Evolutionary conservation across 495 filamentous ascomycete species (phyloP).

Genomic region (Penicillium odoratum): DNA sequence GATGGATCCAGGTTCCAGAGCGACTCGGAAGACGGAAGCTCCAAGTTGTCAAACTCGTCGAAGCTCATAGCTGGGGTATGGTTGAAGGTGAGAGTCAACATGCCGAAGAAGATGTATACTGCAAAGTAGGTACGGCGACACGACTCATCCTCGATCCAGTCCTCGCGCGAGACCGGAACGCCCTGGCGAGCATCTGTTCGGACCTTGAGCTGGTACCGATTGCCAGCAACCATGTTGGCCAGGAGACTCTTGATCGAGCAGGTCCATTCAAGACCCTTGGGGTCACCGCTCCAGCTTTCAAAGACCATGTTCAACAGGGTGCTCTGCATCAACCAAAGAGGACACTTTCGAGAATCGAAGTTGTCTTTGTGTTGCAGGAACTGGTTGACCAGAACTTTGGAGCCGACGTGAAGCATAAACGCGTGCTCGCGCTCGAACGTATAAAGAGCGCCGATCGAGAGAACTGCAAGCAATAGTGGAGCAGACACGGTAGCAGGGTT

Average conservation of each 20-base stretch:
- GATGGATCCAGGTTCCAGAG: conserved; percentile 85
- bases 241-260: conserved; percentile 97
- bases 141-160: conserved; percentile 97
- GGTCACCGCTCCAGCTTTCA: conserved; percentile 97
- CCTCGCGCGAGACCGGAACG: conserved; percentile 70
- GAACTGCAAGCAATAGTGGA: conserved; percentile 81
- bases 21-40: conserved; percentile 90
- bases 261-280: conserved; percentile 97
- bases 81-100: conserved; percentile 94
- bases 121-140: conserved; percentile 97
- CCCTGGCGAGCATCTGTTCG: conserved; percentile 86
- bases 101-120: conserved; percentile 99
- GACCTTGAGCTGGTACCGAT: conserved; percentile 92
- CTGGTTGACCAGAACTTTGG: conserved; percentile 93
- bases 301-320: conserved; percentile 98
- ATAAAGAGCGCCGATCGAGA: conserved; percentile 95
- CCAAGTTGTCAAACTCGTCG: conserved; percentile 92
- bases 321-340: conserved; percentile 96
- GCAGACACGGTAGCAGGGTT: conserved; percentile 73
- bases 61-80: conserved; percentile 97
- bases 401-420: conserved; percentile 95
- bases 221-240: conserved; percentile 97
- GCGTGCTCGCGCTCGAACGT: conserved; percentile 96
- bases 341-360: conserved; percentile 97
- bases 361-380: conserved; percentile 98